phyloP scores from a whole-genome alignment of 176 grass and related monocot genomes.

The Carex pumila region DNA sequence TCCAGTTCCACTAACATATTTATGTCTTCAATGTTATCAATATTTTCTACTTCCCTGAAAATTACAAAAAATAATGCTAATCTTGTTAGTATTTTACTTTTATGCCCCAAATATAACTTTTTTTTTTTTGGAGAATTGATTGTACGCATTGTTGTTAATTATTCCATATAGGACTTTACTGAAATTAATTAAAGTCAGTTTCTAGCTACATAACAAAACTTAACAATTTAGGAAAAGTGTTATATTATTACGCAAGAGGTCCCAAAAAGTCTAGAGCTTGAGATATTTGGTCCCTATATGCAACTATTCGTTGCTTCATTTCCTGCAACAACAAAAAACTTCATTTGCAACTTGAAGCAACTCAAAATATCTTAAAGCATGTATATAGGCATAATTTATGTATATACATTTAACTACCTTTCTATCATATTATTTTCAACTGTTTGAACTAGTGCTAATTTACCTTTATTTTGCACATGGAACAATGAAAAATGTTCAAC shows the following conservation, averaged over 20 bases:
- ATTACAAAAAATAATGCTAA: neutral
- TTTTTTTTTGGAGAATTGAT: neutral
- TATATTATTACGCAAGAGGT: neutral
- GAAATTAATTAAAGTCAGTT: neutral
- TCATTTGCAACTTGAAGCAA: neutral
- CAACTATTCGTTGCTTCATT: neutral
- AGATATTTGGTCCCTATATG: neutral
- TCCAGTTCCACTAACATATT: neutral
- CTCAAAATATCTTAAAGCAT: neutral
- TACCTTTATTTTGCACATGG: neutral
- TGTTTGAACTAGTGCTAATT: neutral
- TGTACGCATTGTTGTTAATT: neutral
- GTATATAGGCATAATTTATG: neutral
- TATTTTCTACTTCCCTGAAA: conserved; percentile 7
- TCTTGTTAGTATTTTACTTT: neutral
- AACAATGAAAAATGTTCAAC: neutral
- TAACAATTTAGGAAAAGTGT: neutral
- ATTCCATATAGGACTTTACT: neutral
- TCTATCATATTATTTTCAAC: too few species aligned
- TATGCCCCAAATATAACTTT: neutral
- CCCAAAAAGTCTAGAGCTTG: neutral
- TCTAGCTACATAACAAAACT: neutral
- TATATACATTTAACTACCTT: neutral
- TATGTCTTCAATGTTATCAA: conserved; percentile 7
- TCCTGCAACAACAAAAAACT: neutral